These are phyloP conservation scores for Beauveria varroae DNA, from an alignment of 2,329 filamentous ascomycete species.

Conservation along the genomic window DNA sequence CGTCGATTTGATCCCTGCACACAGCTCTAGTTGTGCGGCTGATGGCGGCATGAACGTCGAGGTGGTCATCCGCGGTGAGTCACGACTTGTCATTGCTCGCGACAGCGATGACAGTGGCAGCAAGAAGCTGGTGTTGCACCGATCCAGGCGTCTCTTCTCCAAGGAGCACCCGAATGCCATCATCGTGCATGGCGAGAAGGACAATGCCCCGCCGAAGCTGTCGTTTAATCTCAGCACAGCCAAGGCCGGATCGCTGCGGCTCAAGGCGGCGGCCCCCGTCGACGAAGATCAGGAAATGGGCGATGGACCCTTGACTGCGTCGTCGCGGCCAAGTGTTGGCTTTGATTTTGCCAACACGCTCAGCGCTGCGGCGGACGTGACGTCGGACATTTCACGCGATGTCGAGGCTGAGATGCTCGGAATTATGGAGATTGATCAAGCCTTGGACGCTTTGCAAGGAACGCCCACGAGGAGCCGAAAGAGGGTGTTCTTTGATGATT, in stretches of 20 bases:
- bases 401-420: constrained; percentile 56
- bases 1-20: constrained; percentile 37
- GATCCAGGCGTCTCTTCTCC: constrained; percentile 28
- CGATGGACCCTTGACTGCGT: constrained; percentile 17
- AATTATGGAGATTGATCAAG: constrained; percentile 58
- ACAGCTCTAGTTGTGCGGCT: constrained; percentile 14
- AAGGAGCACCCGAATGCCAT: constrained; percentile 43
- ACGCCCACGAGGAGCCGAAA: constrained; percentile 40
- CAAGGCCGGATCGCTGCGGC: constrained; percentile 31
- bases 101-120: constrained; percentile 43
- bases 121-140: constrained; percentile 34
- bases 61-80: constrained; percentile 48
- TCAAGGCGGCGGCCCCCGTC: constrained; percentile 21
- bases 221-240: constrained; percentile 44
- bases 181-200: constrained; percentile 43
- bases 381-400: constrained; percentile 43
- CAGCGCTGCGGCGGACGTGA: constrained; percentile 44
- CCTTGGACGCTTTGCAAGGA: constrained; percentile 47
- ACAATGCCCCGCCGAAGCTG: constrained; percentile 27
- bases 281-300: constrained; percentile 17
- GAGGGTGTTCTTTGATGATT: constrained; percentile 42
- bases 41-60: constrained; percentile 43
- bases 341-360: constrained; percentile 46
- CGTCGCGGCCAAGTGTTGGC: constrained; percentile 28
- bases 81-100: constrained; percentile 45